Conservation (phyloP, 352 stramenopile genomes). For the Pythium graminicola region DNA sequence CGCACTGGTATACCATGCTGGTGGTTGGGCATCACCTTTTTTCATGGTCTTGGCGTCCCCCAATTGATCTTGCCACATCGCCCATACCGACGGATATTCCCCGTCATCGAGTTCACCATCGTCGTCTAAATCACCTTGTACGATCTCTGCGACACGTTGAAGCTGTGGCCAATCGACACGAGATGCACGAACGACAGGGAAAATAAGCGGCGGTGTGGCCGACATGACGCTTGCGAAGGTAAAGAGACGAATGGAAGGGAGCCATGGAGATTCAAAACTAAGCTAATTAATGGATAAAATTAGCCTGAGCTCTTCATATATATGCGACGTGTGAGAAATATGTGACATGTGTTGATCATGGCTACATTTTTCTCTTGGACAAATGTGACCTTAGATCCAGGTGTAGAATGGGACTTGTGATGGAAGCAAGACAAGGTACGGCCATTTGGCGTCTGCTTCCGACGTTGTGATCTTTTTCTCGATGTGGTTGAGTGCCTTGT, state of each 20-base stretch:
- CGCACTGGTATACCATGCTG: not conserved
- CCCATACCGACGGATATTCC: conserved; percentile 66
- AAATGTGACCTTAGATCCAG: conserved; percentile 6
- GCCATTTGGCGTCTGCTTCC: conserved; percentile 4
- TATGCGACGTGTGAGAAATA: too few species aligned
- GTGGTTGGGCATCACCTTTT: not conserved
- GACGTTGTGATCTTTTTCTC: conserved; percentile 2
- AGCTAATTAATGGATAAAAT: not conserved
- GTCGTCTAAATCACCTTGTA: conserved; percentile 62
- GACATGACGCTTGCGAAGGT: not conserved
- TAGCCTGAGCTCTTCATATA: conserved; percentile 1
- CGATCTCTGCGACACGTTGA: conserved; percentile 33
- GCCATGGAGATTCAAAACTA: not conserved
- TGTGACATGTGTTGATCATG: not conserved
- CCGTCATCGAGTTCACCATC: conserved; percentile 42
- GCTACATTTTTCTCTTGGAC: not conserved
- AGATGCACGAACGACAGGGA: conserved; percentile 18
- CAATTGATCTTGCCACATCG: conserved; percentile 69
- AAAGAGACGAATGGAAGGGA: conserved; percentile 1
- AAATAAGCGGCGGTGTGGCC: conserved; percentile 15
- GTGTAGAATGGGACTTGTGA: conserved; percentile 3
- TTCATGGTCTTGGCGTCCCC: conserved; percentile 24
- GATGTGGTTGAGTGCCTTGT: conserved; percentile 6
- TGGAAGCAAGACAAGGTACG: conserved; percentile 5
- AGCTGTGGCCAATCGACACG: conserved; percentile 60